These are phyloP conservation scores for Mycena capillaripes DNA, from an alignment of 768 basidiomycete species.

Conservation along the genomic window DNA sequence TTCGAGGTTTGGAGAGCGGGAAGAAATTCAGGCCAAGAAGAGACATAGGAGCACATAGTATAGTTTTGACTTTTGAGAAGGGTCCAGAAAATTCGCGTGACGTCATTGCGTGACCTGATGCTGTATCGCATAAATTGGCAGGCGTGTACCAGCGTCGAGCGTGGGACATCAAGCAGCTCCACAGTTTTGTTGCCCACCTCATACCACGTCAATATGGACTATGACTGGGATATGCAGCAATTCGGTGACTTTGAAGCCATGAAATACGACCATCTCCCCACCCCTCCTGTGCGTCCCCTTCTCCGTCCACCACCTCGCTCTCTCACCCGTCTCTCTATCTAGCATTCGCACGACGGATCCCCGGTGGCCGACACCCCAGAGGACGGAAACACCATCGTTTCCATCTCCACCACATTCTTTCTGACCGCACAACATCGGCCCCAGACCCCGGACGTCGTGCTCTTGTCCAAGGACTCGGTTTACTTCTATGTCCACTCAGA, in stretches of 20 bases:
- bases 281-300: slow-evolving; percentile 68
- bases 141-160: too few species aligned
- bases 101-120: too few species aligned
- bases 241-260: slow-evolving; percentile 34
- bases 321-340: slow-evolving; percentile 6
- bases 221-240: slow-evolving; percentile 53
- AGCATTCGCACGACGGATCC: slow-evolving; percentile 64
- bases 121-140: too few species aligned
- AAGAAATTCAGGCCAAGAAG: slow-evolving; percentile 85
- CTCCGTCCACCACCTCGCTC: neutral
- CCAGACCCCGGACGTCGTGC: slow-evolving; percentile 71
- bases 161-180: too few species aligned
- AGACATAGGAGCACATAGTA: neutral
- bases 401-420: slow-evolving; percentile 87
- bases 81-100: too few species aligned
- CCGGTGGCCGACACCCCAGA: slow-evolving; percentile 53
- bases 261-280: slow-evolving; percentile 63
- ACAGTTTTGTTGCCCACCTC: neutral
- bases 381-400: slow-evolving; percentile 63
- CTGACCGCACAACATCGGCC: slow-evolving; percentile 74
- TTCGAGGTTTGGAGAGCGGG: slow-evolving; percentile 89
- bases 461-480: slow-evolving; percentile 82
- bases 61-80: too few species aligned
- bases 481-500: slow-evolving; percentile 87
- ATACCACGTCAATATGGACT: slow-evolving; percentile 33